These are phyloP conservation scores for Paxillus rubicundulus DNA, from an alignment of 768 basidiomycete genomes.

Conservation along the genomic window DNA sequence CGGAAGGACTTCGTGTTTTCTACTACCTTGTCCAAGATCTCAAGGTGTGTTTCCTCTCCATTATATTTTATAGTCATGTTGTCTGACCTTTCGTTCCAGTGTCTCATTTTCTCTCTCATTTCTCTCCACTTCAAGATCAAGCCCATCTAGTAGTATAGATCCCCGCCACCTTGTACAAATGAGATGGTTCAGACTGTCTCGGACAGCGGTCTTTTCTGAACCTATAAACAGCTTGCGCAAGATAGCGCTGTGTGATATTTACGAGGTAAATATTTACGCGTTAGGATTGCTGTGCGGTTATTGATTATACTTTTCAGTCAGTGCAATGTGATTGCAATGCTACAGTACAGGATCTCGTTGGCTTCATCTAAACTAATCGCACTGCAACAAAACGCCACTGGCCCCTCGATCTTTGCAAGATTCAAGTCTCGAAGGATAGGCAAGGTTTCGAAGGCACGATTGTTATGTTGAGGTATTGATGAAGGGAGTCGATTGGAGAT, in stretches of 20 bases:
- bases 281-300: background rate
- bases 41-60: constrained; percentile 53
- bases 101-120: constrained; percentile 96
- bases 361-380: no score
- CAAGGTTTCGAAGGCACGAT: background rate
- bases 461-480: background rate
- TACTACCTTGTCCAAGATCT: constrained; percentile 99
- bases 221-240: constrained; percentile 18
- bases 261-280: constrained; percentile 13
- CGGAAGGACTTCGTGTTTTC: constrained; percentile 95
- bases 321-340: constrained; percentile 8
- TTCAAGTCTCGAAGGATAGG: constrained; percentile 12
- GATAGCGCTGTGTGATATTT: constrained; percentile 22
- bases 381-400: background rate
- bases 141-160: constrained; percentile 63
- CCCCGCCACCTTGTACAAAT: constrained; percentile 2
- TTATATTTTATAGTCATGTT: background rate
- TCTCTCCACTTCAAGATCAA: constrained; percentile 99
- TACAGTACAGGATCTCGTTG: background rate
- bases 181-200: constrained; percentile 4
- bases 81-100: constrained; percentile 46
- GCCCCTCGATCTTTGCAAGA: constrained; percentile 11
- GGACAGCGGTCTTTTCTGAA: background rate
- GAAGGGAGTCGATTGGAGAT: background rate
- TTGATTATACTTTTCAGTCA: constrained; percentile 3